Evolutionary conservation across 1,284 basidiomycete genomes (phyloP).

Genomic region (Lignosus rhinocerotis): DNA sequence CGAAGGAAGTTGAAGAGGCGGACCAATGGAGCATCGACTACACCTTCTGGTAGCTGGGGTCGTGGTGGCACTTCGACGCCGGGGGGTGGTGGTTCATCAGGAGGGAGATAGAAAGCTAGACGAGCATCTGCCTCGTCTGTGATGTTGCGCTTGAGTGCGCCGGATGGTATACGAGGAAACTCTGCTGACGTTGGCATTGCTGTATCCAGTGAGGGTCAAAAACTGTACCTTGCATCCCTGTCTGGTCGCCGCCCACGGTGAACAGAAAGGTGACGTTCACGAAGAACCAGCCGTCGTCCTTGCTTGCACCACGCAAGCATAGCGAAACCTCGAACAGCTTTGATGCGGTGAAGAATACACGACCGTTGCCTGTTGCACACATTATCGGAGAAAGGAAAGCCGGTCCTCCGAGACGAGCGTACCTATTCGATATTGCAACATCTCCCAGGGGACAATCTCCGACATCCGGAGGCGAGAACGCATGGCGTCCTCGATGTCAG

Average conservation of each 20-base stretch:
- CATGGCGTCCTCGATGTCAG: slow-evolving; percentile 75
- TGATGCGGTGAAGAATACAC: slow-evolving; percentile 73
- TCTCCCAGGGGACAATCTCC: slow-evolving; percentile 75
- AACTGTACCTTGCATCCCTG: slow-evolving; percentile 62
- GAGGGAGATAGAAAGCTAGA: slow-evolving; percentile 60
- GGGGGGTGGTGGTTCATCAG: slow-evolving; percentile 40
- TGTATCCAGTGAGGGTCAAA: not conserved
- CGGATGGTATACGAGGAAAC: slow-evolving; percentile 66
- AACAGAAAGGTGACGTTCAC: slow-evolving; percentile 73
- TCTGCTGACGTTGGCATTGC: slow-evolving; percentile 41
- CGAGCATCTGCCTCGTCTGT: slow-evolving; percentile 70
- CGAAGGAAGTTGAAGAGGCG: slow-evolving; percentile 81
- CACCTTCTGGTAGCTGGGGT: slow-evolving; percentile 58
- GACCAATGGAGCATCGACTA: slow-evolving; percentile 75
- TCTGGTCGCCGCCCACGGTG: slow-evolving; percentile 69
- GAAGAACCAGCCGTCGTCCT: slow-evolving; percentile 81
- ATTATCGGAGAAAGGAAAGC: not conserved
- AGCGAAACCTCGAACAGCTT: slow-evolving; percentile 78
- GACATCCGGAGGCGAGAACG: slow-evolving; percentile 73
- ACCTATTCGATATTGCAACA: slow-evolving; percentile 74
- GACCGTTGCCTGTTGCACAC: slow-evolving; percentile 60
- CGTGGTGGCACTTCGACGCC: slow-evolving; percentile 47
- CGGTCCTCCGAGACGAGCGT: slow-evolving; percentile 23
- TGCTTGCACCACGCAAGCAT: slow-evolving; percentile 67
- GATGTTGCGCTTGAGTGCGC: slow-evolving; percentile 67